phyloP scores from a whole-genome alignment of 2,329 filamentous ascomycete genomes.

The Colletotrichum musicola region DNA sequence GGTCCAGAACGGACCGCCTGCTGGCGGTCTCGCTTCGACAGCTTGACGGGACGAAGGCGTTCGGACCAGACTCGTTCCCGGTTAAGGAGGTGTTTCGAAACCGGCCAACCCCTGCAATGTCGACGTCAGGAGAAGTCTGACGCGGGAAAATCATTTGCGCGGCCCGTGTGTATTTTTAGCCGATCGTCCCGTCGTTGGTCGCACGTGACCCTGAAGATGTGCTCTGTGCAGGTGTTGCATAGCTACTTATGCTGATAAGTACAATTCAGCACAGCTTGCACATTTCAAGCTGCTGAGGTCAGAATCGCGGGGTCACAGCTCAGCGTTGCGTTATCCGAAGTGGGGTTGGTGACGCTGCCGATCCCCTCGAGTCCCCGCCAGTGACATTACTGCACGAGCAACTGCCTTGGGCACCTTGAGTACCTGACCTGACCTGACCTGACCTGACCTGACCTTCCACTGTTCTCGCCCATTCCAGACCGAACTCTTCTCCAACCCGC shows the following conservation, averaged over 20 bases:
- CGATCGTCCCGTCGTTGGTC: neutral
- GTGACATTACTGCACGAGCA: slow-evolving; percentile 3
- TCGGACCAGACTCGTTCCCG: slow-evolving; percentile 31
- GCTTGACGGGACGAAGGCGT: slow-evolving; percentile 30
- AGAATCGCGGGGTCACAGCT: slow-evolving; percentile 24
- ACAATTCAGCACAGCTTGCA: neutral
- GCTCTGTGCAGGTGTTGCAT: too few relatives aligned
- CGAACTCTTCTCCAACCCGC: slow-evolving; percentile 7
- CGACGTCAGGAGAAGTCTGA: slow-evolving; percentile 11
- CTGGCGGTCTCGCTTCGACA: slow-evolving; percentile 12
- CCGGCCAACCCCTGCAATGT: slow-evolving; percentile 20
- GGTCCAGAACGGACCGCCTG: slow-evolving; percentile 21
- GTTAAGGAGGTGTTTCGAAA: slow-evolving; percentile 38
- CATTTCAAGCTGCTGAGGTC: neutral
- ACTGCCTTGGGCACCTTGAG: neutral
- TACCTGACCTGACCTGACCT: neutral
- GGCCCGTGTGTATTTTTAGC: slow-evolving; percentile 16
- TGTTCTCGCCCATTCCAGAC: neutral
- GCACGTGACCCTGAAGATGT: neutral
- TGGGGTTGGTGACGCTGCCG: slow-evolving; percentile 25
- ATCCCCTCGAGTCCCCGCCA: slow-evolving; percentile 13
- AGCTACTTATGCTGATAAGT: neutral
- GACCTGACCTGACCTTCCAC: neutral
- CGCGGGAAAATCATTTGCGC: slow-evolving; percentile 28
- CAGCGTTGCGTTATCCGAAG: slow-evolving; percentile 24